These are phyloP conservation scores for Cladosporium sp. DNA, from an alignment of 2,329 filamentous ascomycete species.

Conservation along the genomic window DNA sequence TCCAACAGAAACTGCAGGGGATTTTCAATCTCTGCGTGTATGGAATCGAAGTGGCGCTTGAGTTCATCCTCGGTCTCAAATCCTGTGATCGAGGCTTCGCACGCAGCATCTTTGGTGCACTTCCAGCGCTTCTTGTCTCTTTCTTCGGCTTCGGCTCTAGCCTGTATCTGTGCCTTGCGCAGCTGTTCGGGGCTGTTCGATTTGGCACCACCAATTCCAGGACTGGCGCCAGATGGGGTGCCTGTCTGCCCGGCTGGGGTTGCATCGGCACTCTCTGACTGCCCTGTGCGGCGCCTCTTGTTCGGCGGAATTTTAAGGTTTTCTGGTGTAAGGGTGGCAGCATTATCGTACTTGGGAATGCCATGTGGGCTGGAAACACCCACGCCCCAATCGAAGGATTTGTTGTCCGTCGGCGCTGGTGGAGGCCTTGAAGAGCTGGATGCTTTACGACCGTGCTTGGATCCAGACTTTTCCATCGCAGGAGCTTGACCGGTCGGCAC, in stretches of 20 bases:
- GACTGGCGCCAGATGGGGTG: slow-evolving; percentile 42
- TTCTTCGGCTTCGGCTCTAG: slow-evolving; percentile 43
- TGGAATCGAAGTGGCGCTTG: slow-evolving; percentile 55
- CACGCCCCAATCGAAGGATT: slow-evolving; percentile 34
- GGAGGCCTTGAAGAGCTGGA: slow-evolving; percentile 31
- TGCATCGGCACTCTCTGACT: slow-evolving; percentile 40
- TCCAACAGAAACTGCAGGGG: slow-evolving; percentile 58
- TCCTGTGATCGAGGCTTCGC: slow-evolving; percentile 55
- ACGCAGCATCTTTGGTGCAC: slow-evolving; percentile 51
- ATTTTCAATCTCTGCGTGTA: slow-evolving; percentile 56
- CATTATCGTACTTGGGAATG: slow-evolving; percentile 56
- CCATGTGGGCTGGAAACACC: slow-evolving; percentile 48
- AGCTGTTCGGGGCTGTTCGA: slow-evolving; percentile 48
- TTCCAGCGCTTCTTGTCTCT: slow-evolving; percentile 52
- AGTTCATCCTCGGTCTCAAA: slow-evolving; percentile 57
- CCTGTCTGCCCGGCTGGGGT: slow-evolving; percentile 39
- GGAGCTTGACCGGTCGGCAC: slow-evolving; percentile 6
- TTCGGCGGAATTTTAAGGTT: slow-evolving; percentile 59
- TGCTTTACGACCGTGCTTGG: slow-evolving; percentile 25
- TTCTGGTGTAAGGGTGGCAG: slow-evolving; percentile 53
- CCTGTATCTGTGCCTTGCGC: slow-evolving; percentile 40
- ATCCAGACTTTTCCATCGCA: slow-evolving; percentile 24
- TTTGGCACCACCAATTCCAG: slow-evolving; percentile 39
- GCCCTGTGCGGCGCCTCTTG: slow-evolving; percentile 56
- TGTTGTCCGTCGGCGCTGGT: slow-evolving; percentile 37